Percentiles rank a stretch among this genome's conserved stretches.
These are phyloP conservation scores for Metrosideros polymorpha DNA, from an alignment of 441 rosid species.

Conservation along the genomic window DNA sequence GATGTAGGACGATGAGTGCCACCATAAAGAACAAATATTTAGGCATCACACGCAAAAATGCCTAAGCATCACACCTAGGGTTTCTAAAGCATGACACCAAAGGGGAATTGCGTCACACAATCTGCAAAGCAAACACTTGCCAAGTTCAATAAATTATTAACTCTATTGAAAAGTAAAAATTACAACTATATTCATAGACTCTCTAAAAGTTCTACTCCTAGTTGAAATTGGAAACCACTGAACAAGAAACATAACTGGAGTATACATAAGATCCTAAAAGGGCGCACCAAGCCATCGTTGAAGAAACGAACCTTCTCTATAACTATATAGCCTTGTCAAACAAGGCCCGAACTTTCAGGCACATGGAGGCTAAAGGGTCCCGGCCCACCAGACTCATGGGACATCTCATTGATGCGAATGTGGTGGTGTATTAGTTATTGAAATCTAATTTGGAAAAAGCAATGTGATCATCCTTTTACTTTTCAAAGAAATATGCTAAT, in stretches of 20 bases:
- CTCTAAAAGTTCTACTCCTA: not conserved
- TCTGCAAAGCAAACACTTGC: fast-evolving
- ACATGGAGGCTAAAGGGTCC: too few species aligned
- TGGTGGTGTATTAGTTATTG: too few species aligned
- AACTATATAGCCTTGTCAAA: too few species aligned
- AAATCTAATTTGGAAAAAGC: not conserved
- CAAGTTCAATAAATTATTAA: not conserved
- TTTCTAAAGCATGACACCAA: not conserved
- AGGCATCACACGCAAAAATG: not conserved
- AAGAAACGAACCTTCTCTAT: not conserved
- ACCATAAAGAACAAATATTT: not conserved
- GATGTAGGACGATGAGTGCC: not conserved
- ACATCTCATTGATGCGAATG: too few species aligned
- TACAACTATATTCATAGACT: not conserved
- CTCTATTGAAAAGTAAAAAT: not conserved
- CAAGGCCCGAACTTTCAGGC: too few species aligned
- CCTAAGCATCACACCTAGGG: not conserved
- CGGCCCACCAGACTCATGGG: too few species aligned
- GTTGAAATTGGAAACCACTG: not conserved
- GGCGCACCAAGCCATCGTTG: not conserved
- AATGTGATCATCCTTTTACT: not conserved
- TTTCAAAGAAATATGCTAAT: not conserved
- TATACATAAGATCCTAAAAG: not conserved
- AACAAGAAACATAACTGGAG: not conserved
- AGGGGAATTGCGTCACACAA: not conserved